phyloP scores from a whole-genome alignment of 768 basidiomycete species.

The Trametopsis cervina region DNA sequence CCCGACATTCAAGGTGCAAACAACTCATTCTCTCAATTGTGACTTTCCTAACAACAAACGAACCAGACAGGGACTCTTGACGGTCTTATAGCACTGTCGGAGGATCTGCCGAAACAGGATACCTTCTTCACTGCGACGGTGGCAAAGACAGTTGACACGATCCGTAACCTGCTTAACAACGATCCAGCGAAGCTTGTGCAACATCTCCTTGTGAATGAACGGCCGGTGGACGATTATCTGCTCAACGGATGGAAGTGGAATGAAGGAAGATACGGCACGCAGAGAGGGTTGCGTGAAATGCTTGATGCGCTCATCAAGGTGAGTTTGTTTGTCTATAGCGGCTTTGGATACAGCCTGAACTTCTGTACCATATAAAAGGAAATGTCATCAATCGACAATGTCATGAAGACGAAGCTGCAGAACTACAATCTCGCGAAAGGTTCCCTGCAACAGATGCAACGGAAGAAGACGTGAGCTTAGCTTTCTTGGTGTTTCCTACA shows the following conservation, averaged over 20 bases:
- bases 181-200: conserved; percentile 70
- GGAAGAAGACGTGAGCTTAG: conserved; percentile 73
- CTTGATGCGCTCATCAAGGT: conserved; percentile 85
- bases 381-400: conserved; percentile 89
- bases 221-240: conserved; percentile 71
- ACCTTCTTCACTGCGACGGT: conserved; percentile 78
- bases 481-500: conserved; percentile 18
- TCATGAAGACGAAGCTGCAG: conserved; percentile 86
- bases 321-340: conserved; percentile 19
- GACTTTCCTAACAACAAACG: conserved; percentile 2
- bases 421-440: conserved; percentile 95
- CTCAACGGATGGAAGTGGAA: conserved; percentile 91
- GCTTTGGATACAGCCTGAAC: background rate
- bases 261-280: conserved; percentile 80
- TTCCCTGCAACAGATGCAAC: conserved; percentile 82
- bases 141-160: conserved; percentile 90
- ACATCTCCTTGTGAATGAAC: conserved; percentile 76
- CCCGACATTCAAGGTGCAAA: conserved; percentile 83
- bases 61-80: conserved; percentile 92
- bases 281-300: conserved; percentile 76
- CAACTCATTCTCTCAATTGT: background rate
- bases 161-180: conserved; percentile 86
- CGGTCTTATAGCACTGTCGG: conserved; percentile 79
- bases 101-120: conserved; percentile 90
- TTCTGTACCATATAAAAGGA: conserved; percentile 46